Evolutionary conservation across 2,329 filamentous ascomycete species (phyloP), one percentile per base, ranked within the genome.

Genomic region (Huntiella savannae): DNA sequence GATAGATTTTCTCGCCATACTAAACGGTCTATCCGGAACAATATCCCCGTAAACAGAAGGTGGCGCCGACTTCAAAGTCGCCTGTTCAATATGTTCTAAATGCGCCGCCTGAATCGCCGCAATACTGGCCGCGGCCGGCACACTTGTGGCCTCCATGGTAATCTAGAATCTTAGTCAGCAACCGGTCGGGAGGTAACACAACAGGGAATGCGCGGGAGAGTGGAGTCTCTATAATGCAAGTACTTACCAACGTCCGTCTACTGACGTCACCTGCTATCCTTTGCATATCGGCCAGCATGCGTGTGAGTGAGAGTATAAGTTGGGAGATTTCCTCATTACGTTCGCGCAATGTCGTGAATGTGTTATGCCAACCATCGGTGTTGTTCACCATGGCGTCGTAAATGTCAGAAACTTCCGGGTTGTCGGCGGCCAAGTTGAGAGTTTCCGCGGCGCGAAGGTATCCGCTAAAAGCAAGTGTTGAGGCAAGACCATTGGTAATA

Each of bases 331-430:
- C 70, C 51, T 79, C 73, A 11, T 79, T 78, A 56, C 80, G 84
- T 16, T 72, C 71, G 57, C 85, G 78, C 49, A 95, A 68, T 46
- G 80, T 79, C 46, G 77, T 70, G 55, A 94, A 79, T 5, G 85
- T 85, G 48, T 78, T 76, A 49, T 79, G 75, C 88, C 88, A 96
- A 38, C 87, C 86, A 52, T 92, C 82, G 6, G 86, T 79, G 54
- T 96, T 96, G 33, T 84, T 83, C 56, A 82, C 80, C 87, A 96
- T 96, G 34, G 87, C 85, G 36, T 79, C 73, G 54, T 82, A 91
- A 15, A 94, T 84, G 40, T 82, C 77, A 33, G 71, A 68, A 40
- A 79, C 65, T 41, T 75, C 69, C 2, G 71, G 67, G 16, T 82
- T 72, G 41, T 79, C 75, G 44, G 69, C 62, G 47, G 75, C 70